These are phyloP conservation scores for Talaromyces trachyspermus DNA, from an alignment of 495 filamentous ascomycete species.

Conservation along the genomic window DNA sequence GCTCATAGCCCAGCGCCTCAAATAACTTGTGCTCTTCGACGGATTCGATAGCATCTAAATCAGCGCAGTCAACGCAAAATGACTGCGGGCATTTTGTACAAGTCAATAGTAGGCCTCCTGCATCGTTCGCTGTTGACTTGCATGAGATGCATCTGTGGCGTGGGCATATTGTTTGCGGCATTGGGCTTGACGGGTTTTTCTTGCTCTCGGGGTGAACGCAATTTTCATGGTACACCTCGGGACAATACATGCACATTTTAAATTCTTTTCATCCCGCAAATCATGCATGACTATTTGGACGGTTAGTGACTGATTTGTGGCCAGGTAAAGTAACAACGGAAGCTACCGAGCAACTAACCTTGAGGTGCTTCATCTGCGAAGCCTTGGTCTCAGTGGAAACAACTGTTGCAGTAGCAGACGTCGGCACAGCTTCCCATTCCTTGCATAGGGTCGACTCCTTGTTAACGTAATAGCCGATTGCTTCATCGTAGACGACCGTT, in stretches of 20 bases:
- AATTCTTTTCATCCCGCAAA: constrained; percentile 45
- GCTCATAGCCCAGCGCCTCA: constrained; percentile 39
- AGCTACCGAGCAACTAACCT: not conserved
- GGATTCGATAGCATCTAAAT: constrained; percentile 44
- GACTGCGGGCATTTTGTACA: constrained; percentile 51
- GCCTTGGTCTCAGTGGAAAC: too few relatives aligned
- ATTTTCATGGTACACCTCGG: constrained; percentile 46
- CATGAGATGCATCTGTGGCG: constrained; percentile 54
- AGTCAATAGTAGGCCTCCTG: constrained; percentile 52
- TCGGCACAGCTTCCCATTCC: not conserved
- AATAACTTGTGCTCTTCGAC: constrained; percentile 45
- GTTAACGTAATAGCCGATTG: not conserved
- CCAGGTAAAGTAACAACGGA: too few relatives aligned
- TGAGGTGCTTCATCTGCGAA: too few relatives aligned
- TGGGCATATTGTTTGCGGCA: constrained; percentile 38
- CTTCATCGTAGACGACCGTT: constrained; percentile 12
- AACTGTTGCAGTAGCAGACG: not conserved
- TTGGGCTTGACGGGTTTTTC: constrained; percentile 23
- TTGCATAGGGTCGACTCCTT: not conserved
- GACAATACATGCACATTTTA: constrained; percentile 45
- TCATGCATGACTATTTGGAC: constrained; percentile 39
- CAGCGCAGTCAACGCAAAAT: constrained; percentile 57
- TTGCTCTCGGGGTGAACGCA: constrained; percentile 35
- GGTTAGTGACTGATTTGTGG: too few relatives aligned
- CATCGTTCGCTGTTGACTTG: constrained; percentile 44